Conservation (phyloP, 805 yeast genomes). For the Kazachstania bromeliacearum region DNA sequence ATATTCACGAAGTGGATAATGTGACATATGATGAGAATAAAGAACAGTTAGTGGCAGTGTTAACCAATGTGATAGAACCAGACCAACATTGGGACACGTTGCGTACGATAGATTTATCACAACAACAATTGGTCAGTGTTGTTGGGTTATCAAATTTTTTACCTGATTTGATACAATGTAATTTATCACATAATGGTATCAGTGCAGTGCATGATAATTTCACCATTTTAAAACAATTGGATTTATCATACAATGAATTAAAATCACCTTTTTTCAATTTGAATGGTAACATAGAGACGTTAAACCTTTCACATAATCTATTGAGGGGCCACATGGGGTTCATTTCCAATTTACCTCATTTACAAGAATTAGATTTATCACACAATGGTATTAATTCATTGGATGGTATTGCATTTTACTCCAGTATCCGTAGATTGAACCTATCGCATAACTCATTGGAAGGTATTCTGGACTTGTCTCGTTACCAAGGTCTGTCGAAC, state of each 20-base stretch:
- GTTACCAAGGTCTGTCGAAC: conserved; percentile 16
- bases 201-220: conserved; percentile 2
- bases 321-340: conserved; percentile 10
- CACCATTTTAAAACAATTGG: conserved; percentile 10
- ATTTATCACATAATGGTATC: conserved; percentile 16
- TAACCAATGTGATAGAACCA: conserved; percentile 15
- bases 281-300: conserved; percentile 1
- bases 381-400: conserved; percentile 15
- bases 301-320: conserved; percentile 13
- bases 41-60: conserved; percentile 16
- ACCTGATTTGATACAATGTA: conserved; percentile 16
- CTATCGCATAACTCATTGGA: conserved; percentile 16
- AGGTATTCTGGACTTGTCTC: too few relatives aligned
- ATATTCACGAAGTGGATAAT: neutral
- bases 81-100: conserved; percentile 11
- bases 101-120: conserved; percentile 8
- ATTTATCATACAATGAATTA: conserved; percentile 7
- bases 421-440: conserved; percentile 11
- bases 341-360: conserved; percentile 9
- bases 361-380: conserved; percentile 17
- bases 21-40: conserved; percentile 9
- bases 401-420: conserved; percentile 13
- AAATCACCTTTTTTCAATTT: conserved; percentile 2
- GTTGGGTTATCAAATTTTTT: conserved; percentile 17
- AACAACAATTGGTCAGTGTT: conserved; percentile 9